These are phyloP conservation scores for Lentinula detonsa DNA, from an alignment of 768 basidiomycete genomes.

Conservation along the genomic window DNA sequence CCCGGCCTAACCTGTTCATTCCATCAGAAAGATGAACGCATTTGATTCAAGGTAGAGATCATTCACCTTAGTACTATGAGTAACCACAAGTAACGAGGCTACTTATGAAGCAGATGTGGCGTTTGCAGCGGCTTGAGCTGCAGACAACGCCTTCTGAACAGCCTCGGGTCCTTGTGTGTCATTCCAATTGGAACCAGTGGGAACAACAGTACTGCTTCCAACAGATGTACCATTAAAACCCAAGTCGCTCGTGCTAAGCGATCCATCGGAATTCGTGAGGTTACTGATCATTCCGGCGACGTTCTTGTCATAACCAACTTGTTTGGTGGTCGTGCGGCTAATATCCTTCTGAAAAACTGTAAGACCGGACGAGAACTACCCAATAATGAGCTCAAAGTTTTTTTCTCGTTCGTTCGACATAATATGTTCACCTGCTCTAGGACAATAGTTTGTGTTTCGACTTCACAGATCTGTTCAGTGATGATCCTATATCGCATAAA, in stretches of 20 bases:
- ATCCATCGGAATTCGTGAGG: slow-evolving; percentile 15
- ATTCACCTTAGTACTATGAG: too few species aligned
- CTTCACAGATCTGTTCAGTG: slow-evolving; percentile 23
- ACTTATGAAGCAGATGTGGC: background rate
- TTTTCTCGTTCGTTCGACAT: background rate
- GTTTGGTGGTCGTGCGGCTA: slow-evolving; percentile 11
- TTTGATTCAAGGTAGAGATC: too few species aligned
- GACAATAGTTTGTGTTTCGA: slow-evolving; percentile 22
- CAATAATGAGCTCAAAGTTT: background rate
- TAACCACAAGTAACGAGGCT: background rate
- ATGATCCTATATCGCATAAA: slow-evolving; percentile 13
- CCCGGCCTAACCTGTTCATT: too few species aligned
- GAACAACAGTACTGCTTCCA: slow-evolving; percentile 8
- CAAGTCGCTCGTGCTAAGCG: slow-evolving; percentile 9
- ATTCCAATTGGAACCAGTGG: slow-evolving; percentile 11
- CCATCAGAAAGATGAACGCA: too few species aligned
- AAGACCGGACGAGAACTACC: slow-evolving; percentile 6
- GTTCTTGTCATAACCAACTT: slow-evolving; percentile 15
- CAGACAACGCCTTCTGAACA: slow-evolving; percentile 7
- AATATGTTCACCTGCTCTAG: slow-evolving; percentile 11
- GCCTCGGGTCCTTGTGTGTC: slow-evolving; percentile 2
- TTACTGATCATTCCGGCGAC: slow-evolving; percentile 12
- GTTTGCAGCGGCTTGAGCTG: slow-evolving; percentile 5
- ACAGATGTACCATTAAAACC: slow-evolving; percentile 10
- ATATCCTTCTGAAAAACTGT: slow-evolving; percentile 16